Evolutionary conservation across 345 rosid species (phyloP), one percentile per base, ranked within the genome.

Genomic region (Eucalyptus regnans): DNA sequence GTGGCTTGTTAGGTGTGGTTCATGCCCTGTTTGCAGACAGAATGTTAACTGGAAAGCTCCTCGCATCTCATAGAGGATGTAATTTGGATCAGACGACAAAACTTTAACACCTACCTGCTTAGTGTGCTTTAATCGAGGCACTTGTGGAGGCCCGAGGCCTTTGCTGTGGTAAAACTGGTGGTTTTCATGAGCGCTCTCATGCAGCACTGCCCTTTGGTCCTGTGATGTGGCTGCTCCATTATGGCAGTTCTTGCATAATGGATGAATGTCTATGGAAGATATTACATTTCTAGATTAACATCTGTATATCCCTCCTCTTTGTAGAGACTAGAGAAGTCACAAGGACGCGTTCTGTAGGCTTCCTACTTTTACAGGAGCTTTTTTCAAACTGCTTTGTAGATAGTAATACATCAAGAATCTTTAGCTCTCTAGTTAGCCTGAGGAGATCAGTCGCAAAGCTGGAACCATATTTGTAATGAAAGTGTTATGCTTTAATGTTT

Each of bases 1-100:
- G 93, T 96, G 97, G 99, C 96, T 96, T 83, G 90, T 93, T 44
- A 91, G 94, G 89, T 96, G 93, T 81, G 94, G 97, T 12, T 95
- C 98, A 3, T 96, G 98, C 89, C 99, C 98, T 43, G 90, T 96
- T 41, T 95, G 99, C 90, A 94, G 98, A 92, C 96, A 88, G 87
- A 92, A 90, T 64, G 95, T 95, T 25, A 93, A 93, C 88, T 81
- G 25, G 87, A 88, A 76, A 37, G 83, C 83, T 76, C 48, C 22
- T 76, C 22, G 46, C 62, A 50, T 13, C 27, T 13, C 14, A 15
- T 2, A 86, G 60, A n/a, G 87, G 60, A 86, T 50, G 12, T n/a
- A 50, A 50, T 33, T 5, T 71, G 13, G 81, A 71, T 71, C 25
- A 46, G 81, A 9, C 0, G 13, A 33, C 81, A 71, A 33, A 71